These are phyloP conservation scores for Schizosaccharomyces versatilis DNA, from an alignment of 1,139 yeast genomes.

Conservation along the genomic window DNA sequence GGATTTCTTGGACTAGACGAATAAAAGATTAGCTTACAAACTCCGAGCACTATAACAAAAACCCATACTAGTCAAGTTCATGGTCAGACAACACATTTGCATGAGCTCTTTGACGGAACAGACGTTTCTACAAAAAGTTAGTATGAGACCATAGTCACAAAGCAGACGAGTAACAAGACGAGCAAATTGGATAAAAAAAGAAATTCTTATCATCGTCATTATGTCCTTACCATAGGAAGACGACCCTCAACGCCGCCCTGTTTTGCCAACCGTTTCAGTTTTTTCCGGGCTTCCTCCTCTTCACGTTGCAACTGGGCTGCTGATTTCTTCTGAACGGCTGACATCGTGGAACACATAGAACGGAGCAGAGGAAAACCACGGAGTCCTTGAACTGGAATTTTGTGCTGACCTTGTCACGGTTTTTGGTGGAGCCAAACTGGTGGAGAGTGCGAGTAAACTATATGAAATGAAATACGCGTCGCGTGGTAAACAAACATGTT, in stretches of 20 bases:
- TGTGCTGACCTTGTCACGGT: too few relatives aligned
- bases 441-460: too few relatives aligned
- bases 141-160: too few relatives aligned
- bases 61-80: slow-evolving; percentile 41
- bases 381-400: too few relatives aligned
- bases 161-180: neutral
- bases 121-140: slow-evolving; percentile 33
- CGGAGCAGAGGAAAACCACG: neutral
- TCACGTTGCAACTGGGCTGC: slow-evolving; percentile 1
- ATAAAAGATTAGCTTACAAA: neutral
- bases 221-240: neutral
- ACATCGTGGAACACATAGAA: neutral
- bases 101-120: slow-evolving; percentile 90
- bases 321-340: neutral
- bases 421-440: too few relatives aligned
- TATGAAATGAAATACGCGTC: too few relatives aligned
- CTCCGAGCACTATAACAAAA: neutral
- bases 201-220: neutral
- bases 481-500: too few relatives aligned
- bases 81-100: slow-evolving; percentile 95
- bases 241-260: slow-evolving; percentile 2
- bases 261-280: neutral
- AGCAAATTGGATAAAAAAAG: neutral
- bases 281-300: slow-evolving; percentile 1
- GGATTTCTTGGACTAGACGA: slow-evolving; percentile 41